These are phyloP conservation scores for Rhododendron kiyosumense DNA, from an alignment of 148 eudicot genomes.

Conservation along the genomic window DNA sequence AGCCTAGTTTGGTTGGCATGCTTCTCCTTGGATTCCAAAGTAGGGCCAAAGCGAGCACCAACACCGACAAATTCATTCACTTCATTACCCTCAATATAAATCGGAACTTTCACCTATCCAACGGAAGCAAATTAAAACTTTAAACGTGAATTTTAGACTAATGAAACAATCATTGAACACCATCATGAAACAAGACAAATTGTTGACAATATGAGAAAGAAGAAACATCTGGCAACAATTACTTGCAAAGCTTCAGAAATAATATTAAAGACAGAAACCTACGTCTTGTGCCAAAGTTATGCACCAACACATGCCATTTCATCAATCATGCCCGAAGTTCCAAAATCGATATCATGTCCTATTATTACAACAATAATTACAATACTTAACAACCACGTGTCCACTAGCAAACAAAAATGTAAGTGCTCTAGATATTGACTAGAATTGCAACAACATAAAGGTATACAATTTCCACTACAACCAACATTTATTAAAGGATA, in stretches of 20 bases:
- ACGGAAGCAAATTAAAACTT: slow-evolving; percentile 5
- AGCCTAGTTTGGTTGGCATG: slow-evolving; percentile 71
- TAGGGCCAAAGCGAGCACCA: slow-evolving; percentile 98
- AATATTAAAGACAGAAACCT: not conserved
- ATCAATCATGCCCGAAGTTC: not conserved
- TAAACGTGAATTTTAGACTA: not conserved
- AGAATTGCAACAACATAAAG: not conserved
- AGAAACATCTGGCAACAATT: not conserved
- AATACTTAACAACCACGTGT: not conserved
- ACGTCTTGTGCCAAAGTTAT: not conserved
- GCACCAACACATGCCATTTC: not conserved
- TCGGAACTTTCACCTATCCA: slow-evolving; percentile 83
- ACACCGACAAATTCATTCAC: slow-evolving; percentile 75
- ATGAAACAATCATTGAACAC: not conserved
- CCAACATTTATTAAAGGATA: not conserved
- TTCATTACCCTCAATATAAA: slow-evolving; percentile 61
- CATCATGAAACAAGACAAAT: not conserved
- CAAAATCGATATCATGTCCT: not conserved
- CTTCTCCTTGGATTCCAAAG: slow-evolving; percentile 92
- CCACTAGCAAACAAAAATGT: slow-evolving; percentile 6
- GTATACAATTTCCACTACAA: not conserved
- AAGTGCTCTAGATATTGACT: not conserved
- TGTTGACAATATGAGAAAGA: not conserved
- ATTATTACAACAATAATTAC: not conserved
- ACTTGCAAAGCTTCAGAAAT: not conserved